Evolutionary conservation across 208 protist species (phyloP), one percentile per base, ranked within the genome.

Genomic region (Acanthamoeba lenticulata): DNA sequence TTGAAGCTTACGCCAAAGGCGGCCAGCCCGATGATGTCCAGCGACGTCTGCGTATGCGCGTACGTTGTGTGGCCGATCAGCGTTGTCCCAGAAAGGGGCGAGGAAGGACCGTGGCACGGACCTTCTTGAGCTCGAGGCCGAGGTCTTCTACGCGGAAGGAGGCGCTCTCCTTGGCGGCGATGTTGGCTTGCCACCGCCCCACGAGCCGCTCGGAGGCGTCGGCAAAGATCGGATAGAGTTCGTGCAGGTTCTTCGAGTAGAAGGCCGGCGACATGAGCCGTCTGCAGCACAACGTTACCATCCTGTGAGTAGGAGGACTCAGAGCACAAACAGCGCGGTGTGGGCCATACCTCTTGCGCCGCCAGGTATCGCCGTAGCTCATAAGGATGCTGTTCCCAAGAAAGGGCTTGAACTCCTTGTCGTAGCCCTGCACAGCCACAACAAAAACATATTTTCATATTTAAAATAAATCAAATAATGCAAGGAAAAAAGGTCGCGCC

Each of bases 341-440:
- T 24, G 32, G 13, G 19, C 52, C 19, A 27, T 42, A 42, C 67
- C 67, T 77, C 32, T 77, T 77, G 21, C 38, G 29, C 34, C 67
- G 67, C 67, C 67, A 77, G 6, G 29, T 32, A 42, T 77, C 67
- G 67, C 67, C 67, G 40, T 77, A 77, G 67, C 67, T 77, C 32
- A 77, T 27, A 27, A 77, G 67, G 24, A 77, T 77, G 67, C 67
- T 77, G 38, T 42, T 77, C 34, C 67, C 67, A 29, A 77, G 67
- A 32, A 77, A 77, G 5, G 67, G 67, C 67, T 77, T 77, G 38
- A 77, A 77, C 5, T 77, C 67, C 5, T 77, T 77, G 38, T 77
- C 67, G 67, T 77, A 77, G 67, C 67, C 67, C 67, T 77, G 67
- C 0, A 77, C n/a, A 13, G n/a, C 65, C 15, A 65, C 17, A 2